Evolutionary conservation across 2,329 filamentous ascomycete genomes (phyloP), one percentile per base, ranked within the genome.

Genomic region (Balansia obtecta): DNA sequence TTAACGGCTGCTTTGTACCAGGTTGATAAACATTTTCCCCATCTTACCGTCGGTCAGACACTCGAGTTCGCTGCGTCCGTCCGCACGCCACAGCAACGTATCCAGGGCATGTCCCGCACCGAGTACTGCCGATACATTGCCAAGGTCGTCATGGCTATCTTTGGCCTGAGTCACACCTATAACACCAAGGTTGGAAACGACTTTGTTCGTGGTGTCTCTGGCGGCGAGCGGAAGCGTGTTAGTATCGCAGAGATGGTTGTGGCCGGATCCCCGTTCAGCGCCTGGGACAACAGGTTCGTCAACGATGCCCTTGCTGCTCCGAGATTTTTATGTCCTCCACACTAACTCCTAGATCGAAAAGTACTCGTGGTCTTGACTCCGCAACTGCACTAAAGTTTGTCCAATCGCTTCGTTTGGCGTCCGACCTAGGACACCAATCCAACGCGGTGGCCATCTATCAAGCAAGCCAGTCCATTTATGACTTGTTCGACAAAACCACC

Each of bases 161-260:
- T 87, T 58, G 84, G 84, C 56, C 79, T 89, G 32, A 79, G 78
- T 37, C 84, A 89, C 58, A 86, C 83, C 0, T 71, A 84, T 57
- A 75, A 82, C 53, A 89, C 86, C 7, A 85, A 83, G 57, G 83
- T 90, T 12, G 86, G 86, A 8, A 81, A 88, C 53, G 83, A 88
- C 56, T 80, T 85, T 42, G 74, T 89, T 11, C 79, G 84, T 1
- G 86, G 86, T 46, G 77, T 86, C 0, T 82, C 77, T 8, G 84
- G 83, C 27, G 83, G 84, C 38, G 83, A 87, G 63, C 73, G 82
- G 50, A 90, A 93, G 69, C 81, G 88, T 62, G 87, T 94, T 5
- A 86, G 82, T 43, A 88, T 93, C 54, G 86, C 85, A 1, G 87
- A 93, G 65, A 87, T 86, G 56, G 76, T 84, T 53, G 70, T 89